phyloP scores from a whole-genome alignment of 2,329 filamentous ascomycete species.

The Juglanconis juglandina region DNA sequence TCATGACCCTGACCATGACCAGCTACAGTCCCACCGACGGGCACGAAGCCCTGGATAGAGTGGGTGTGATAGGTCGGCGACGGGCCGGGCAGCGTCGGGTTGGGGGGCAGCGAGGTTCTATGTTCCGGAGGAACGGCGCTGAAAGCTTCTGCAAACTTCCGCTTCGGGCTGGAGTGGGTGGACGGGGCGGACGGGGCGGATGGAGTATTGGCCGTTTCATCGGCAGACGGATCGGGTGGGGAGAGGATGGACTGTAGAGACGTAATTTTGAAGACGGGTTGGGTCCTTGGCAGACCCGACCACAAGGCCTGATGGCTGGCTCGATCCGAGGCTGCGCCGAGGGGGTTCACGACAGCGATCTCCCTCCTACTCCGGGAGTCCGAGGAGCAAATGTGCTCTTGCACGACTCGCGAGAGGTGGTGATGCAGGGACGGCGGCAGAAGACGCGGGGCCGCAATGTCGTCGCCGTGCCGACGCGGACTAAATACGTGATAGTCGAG shows the following conservation, averaged over 20 bases:
- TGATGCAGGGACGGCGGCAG: conserved; percentile 5
- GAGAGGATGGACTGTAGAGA: conserved; percentile 51
- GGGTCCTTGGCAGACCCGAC: conserved; percentile 37
- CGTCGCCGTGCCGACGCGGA: conserved; percentile 9
- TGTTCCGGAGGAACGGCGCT: conserved; percentile 26
- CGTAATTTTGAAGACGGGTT: conserved; percentile 45
- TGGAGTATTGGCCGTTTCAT: conserved; percentile 32
- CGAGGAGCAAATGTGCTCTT: not conserved
- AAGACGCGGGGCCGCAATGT: not conserved
- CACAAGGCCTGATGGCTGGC: conserved; percentile 17
- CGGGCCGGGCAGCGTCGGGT: conserved; percentile 24
- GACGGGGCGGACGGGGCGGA: conserved; percentile 17
- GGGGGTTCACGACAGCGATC: conserved; percentile 9
- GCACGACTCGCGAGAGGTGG: conserved; percentile 5
- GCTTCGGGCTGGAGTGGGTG: conserved; percentile 32
- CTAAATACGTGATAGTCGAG: conserved; percentile 2
- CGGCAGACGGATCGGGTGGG: conserved; percentile 39
- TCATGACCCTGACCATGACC: conserved; percentile 19
- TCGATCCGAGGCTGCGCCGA: conserved; percentile 9
- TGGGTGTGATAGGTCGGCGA: conserved; percentile 22
- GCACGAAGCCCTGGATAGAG: conserved; percentile 16
- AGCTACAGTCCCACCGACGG: conserved; percentile 6
- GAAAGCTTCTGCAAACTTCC: conserved; percentile 35
- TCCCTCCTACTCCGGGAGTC: conserved; percentile 6
- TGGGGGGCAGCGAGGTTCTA: conserved; percentile 26